Conservation (phyloP, 163 green algal species). For the Prototheca cutis region DNA sequence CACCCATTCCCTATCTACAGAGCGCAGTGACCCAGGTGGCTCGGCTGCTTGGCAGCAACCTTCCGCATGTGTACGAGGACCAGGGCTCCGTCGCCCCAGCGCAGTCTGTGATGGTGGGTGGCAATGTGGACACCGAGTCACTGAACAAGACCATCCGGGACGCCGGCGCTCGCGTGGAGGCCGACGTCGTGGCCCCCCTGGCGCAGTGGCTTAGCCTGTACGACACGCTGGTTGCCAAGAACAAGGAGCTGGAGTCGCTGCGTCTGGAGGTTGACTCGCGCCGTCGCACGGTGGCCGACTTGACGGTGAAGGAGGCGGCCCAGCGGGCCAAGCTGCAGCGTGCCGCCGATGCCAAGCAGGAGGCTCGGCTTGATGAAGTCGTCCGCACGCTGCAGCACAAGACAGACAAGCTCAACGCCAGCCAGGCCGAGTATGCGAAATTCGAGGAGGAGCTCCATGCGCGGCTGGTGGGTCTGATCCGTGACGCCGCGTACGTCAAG, state of each 20-base stretch:
- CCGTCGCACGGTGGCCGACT: conserved; percentile 31
- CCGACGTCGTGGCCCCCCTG: conserved; percentile 2
- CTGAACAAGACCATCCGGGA: background rate
- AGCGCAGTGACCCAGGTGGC: background rate
- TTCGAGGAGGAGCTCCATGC: conserved; percentile 6
- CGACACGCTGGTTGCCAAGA: conserved; percentile 2
- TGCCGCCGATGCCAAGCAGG: background rate
- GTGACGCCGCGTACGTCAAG: conserved; percentile 11
- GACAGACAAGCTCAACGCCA: conserved; percentile 1
- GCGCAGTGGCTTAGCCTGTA: conserved; percentile 1
- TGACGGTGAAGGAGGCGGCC: conserved; percentile 10
- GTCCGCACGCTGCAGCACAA: conserved; percentile 10
- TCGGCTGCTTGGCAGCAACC: background rate
- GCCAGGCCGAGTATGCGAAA: background rate
- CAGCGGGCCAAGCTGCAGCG: background rate
- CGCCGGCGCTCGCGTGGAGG: background rate
- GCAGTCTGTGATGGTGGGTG: conserved; percentile 1
- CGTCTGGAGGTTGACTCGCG: conserved; percentile 73
- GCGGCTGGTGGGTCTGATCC: conserved; percentile 7
- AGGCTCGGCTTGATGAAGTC: background rate
- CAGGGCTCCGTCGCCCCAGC: no score
- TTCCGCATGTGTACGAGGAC: conserved; percentile 6
- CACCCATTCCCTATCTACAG: no score
- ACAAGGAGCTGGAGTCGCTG: conserved; percentile 54
- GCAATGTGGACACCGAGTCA: background rate